A percentile compares a stretch with the other conserved stretches of the same genome.
These are phyloP conservation scores for Stephanocyclus meneghinianus DNA, from an alignment of 352 stramenopile genomes.

Conservation along the genomic window DNA sequence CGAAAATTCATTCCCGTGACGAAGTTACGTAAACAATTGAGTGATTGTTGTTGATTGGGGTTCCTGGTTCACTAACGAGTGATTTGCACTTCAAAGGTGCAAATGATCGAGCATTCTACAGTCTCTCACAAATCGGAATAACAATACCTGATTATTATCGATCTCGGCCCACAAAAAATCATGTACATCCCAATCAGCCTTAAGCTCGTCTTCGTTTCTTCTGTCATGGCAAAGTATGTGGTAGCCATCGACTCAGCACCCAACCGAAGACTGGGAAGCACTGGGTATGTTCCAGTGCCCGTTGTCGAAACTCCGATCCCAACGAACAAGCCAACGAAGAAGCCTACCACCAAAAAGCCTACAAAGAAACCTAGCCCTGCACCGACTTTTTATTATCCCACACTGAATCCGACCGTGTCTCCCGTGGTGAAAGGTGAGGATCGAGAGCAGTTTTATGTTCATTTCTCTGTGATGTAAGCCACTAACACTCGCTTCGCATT, in stretches of 20 bases:
- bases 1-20: conserved; percentile 10
- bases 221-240: not conserved
- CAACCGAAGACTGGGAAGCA: not conserved
- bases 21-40: conserved; percentile 3
- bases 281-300: not conserved
- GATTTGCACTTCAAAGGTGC: no score
- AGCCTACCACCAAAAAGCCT: not conserved
- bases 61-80: no score
- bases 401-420: not conserved
- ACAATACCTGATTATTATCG: not conserved
- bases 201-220: not conserved
- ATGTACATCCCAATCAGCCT: not conserved
- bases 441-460: no score
- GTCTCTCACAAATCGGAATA: not conserved
- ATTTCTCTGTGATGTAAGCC: no score
- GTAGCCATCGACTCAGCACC: not conserved
- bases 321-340: not conserved
- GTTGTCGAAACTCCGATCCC: not conserved
- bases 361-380: not conserved
- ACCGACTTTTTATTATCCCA: not conserved
- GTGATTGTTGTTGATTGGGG: conserved; percentile 1
- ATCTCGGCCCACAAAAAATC: not conserved
- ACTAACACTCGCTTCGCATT: not conserved
- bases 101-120: not conserved
- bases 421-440: not conserved